Conservation (phyloP, 1,284 basidiomycete species). For the Cerrena zonata region DNA sequence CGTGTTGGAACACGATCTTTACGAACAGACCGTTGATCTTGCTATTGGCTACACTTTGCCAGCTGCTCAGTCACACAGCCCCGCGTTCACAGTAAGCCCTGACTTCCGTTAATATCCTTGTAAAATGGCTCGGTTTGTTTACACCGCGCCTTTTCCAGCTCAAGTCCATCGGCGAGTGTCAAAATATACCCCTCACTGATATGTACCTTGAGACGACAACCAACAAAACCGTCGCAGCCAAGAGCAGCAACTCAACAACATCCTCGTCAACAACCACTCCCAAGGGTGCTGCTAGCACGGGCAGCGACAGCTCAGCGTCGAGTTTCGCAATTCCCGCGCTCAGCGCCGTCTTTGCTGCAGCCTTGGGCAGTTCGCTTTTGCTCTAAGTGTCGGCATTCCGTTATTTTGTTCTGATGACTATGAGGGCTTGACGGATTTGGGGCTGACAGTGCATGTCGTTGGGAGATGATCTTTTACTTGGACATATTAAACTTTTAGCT, state of each 20-base stretch:
- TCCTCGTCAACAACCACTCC: conserved; percentile 4
- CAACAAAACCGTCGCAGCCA: conserved; percentile 55
- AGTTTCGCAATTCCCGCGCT: conserved; percentile 3
- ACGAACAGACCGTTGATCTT: conserved; percentile 80
- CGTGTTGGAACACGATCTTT: conserved; percentile 85
- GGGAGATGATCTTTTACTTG: neutral
- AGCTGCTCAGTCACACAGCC: conserved; percentile 53
- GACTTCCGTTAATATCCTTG: neutral
- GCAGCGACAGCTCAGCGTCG: conserved; percentile 5
- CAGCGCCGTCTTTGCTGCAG: conserved; percentile 8
- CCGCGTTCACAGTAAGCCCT: conserved; percentile 51
- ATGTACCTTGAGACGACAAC: conserved; percentile 62
- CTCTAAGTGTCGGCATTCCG: too few species aligned
- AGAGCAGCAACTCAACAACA: conserved; percentile 9
- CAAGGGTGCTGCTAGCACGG: conserved; percentile 2
- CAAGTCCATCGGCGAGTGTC: conserved; percentile 61
- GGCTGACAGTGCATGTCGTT: neutral
- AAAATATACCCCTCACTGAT: conserved; percentile 45
- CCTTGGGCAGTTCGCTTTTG: conserved; percentile 1
- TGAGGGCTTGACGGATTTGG: too few species aligned
- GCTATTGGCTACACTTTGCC: conserved; percentile 84
- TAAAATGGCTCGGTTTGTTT: neutral
- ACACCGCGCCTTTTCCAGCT: conserved; percentile 35
- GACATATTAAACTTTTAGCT: neutral
- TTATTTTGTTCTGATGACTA: too few species aligned